Percentiles rank a stretch among this genome's conserved stretches.
Conservation (phyloP, 1,284 basidiomycete genomes). For the Rhodotorula sp. region DNA sequence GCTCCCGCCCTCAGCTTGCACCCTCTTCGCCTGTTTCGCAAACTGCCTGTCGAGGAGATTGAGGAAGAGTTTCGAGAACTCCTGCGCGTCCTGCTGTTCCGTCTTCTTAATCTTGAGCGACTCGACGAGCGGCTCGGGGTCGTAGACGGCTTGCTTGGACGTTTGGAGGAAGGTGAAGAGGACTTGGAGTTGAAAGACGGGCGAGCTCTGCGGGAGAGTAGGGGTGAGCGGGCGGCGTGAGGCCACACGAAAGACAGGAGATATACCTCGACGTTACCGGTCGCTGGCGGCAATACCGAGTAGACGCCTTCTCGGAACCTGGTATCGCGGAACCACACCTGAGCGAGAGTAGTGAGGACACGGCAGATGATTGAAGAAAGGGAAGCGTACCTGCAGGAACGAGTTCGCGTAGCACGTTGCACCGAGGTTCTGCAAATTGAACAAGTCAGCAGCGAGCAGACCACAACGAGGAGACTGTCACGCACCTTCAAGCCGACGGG, state of each 20-base stretch:
- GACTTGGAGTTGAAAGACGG: conserved; percentile 53
- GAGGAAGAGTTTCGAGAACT: conserved; percentile 95
- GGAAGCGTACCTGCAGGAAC: conserved; percentile 67
- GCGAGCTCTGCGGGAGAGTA: conserved; percentile 39
- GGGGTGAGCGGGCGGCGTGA: neutral
- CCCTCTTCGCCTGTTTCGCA: conserved; percentile 59
- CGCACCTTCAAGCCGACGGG: conserved; percentile 76
- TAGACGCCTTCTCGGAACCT: conserved; percentile 62
- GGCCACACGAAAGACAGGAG: neutral
- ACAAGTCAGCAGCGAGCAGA: conserved; percentile 12
- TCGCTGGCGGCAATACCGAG: conserved; percentile 56
- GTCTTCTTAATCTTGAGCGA: conserved; percentile 71
- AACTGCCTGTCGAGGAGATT: conserved; percentile 79
- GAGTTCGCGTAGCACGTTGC: conserved; percentile 76
- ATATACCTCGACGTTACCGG: conserved; percentile 57
- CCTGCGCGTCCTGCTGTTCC: conserved; percentile 91
- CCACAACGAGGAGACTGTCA: neutral
- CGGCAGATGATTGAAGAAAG: no score
- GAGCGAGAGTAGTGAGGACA: conserved; percentile 12
- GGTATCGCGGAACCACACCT: conserved; percentile 67
- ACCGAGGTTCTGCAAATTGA: conserved; percentile 68
- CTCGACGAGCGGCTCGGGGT: conserved; percentile 76
- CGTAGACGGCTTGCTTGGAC: conserved; percentile 65
- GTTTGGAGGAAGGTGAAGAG: conserved; percentile 73
- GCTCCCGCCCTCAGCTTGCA: conserved; percentile 11